Evolutionary conservation across 106 monocot genomes (phyloP).

Genomic region (Vanilla planifolia): DNA sequence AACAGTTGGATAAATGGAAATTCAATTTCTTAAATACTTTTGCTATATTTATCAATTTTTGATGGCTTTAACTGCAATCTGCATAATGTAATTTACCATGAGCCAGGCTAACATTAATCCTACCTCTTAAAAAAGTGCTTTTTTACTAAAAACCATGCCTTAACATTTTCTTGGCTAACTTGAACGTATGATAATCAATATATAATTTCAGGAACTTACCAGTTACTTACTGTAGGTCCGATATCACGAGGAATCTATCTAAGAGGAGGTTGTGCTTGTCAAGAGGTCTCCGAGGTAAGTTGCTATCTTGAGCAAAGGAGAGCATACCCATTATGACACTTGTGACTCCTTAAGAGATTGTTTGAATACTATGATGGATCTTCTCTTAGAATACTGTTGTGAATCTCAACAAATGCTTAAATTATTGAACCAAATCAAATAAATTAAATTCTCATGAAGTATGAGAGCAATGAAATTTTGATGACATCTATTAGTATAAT

Average conservation of each 20-base stretch:
- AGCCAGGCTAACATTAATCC: no score
- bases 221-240: constrained; percentile 44
- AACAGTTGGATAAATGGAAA: background rate
- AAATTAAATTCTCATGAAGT: no score
- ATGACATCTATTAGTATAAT: no score
- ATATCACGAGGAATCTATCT: constrained; percentile 85
- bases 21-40: background rate
- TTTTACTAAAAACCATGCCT: background rate
- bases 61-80: no score
- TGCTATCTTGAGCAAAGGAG: background rate
- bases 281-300: constrained; percentile 67
- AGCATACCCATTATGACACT: no score
- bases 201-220: background rate
- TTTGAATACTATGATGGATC: no score
- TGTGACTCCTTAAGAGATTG: no score
- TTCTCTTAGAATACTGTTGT: no score
- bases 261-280: constrained; percentile 55
- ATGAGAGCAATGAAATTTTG: no score
- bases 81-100: no score
- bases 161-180: background rate
- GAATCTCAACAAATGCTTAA: no score
- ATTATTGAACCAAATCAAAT: no score
- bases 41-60: background rate
- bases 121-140: background rate
- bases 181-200: background rate